Base-by-base conservation (phyloP, 129 eudicot species). In the Flaveria brownii region DNA sequence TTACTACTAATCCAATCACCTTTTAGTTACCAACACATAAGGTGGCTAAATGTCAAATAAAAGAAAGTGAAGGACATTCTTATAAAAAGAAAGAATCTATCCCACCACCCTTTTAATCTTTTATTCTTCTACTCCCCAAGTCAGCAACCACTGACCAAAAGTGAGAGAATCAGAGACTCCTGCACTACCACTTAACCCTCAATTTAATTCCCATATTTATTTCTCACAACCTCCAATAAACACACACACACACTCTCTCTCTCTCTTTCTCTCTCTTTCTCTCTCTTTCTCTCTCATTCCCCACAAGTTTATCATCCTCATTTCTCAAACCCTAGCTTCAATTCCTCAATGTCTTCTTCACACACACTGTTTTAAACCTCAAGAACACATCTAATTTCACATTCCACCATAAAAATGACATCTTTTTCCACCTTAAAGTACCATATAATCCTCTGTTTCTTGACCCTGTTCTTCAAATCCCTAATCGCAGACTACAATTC, bases 121-220 rank as follows among this genome's bases (percentile, higher is more conserved):
- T 73, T 80, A 63, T 51, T 72, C 74, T 72, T 36, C 83, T 66
- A 86, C 84, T 78, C 85, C 85, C 89, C 66, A 85, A 77, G 89
- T 85, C 89, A 87, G 87, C 88, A 85, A 90, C 88, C 92, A 90
- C 90, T 85, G 74, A 64, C 70, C 42, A 65, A 80, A 80, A 80
- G 82, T 70, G 81, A 85, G 79, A 67, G 70, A 84, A 84, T 59
- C 82, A 73, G 67, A 30, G 70, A 65, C 79, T 28, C n/a, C 73
- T 76, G 78, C 60, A 54, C 61, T 54, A 73, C 66, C 86, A 91
- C 85, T 65, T 75, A 73, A 64, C 80, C 74, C 82, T 85, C 76
- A 88, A 78, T 75, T 77, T 2, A 79, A 79, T 79, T 65, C 81
- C 36, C 82, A 60, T 72, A 85, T 81, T 90, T 77, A 84, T 86